A percentile compares a stretch with the other conserved stretches of the same genome.
Conservation (phyloP, 164 flowering plant genomes). For the Paratinospora sagittata region DNA sequence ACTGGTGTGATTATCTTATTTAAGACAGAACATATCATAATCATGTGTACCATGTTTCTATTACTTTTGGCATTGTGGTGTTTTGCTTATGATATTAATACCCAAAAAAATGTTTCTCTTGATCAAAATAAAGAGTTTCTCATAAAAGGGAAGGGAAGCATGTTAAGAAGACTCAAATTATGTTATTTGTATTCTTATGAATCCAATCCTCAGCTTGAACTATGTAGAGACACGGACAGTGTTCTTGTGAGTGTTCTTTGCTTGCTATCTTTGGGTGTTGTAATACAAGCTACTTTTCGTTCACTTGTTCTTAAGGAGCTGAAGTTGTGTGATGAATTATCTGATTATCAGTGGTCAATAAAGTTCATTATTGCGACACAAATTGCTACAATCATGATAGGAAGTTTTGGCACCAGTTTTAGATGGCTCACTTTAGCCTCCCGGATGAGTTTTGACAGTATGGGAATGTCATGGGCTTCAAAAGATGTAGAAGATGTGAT, state of each 20-base stretch:
- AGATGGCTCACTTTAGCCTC: no score
- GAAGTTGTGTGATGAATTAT: background rate
- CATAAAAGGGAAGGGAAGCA: background rate
- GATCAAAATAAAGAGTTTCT: no score
- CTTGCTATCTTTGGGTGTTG: background rate
- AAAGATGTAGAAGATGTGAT: no score
- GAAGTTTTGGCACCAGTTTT: no score
- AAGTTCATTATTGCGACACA: no score
- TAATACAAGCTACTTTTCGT: background rate
- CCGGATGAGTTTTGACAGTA: no score
- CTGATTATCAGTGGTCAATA: slow-evolving; percentile 6
- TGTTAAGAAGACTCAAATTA: background rate
- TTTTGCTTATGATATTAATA: no score
- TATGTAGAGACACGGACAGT: background rate
- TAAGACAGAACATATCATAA: background rate
- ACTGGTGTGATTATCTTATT: slow-evolving; percentile 8
- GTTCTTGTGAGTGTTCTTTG: background rate
- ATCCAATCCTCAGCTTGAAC: background rate
- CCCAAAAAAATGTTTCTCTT: no score
- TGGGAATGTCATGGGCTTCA: no score
- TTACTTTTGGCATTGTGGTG: slow-evolving; percentile 2
- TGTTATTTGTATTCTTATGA: background rate
- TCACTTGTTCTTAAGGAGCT: background rate
- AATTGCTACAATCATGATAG: no score
- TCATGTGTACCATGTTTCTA: slow-evolving; percentile 9